Conservation (phyloP, 805 yeast species). For the Suhomyces sp. region DNA sequence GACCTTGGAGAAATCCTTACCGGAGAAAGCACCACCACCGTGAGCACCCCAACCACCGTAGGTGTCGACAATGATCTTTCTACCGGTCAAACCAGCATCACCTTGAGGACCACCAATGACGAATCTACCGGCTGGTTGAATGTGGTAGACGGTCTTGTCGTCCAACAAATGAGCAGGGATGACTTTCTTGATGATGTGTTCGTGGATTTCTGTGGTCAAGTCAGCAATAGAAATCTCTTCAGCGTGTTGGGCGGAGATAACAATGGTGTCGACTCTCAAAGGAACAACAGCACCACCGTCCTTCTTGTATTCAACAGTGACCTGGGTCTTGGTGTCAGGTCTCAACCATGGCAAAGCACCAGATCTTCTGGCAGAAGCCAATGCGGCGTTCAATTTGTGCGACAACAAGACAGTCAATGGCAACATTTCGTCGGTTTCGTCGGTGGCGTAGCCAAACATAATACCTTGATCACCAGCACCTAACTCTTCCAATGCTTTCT, state of each 20-base stretch:
- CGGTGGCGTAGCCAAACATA: constrained; percentile 99
- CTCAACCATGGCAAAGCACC: constrained; percentile 95
- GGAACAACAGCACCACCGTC: constrained; percentile 96
- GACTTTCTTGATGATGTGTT: constrained; percentile 86
- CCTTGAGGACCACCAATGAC: constrained; percentile 99
- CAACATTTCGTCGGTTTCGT: constrained; percentile 95
- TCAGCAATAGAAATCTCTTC: constrained; percentile 93
- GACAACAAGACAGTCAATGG: constrained; percentile 93
- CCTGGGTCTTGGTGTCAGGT: constrained; percentile 99
- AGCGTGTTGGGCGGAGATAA: constrained; percentile 96
- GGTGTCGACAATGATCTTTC: constrained; percentile 98
- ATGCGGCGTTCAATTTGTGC: constrained; percentile 93
- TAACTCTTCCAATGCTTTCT: constrained; percentile 89
- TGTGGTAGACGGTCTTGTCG: constrained; percentile 94
- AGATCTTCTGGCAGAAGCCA: constrained; percentile 96
- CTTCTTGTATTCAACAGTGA: constrained; percentile 92
- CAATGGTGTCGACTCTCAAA: constrained; percentile 94
- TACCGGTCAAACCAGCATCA: constrained; percentile 99
- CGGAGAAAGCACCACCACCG: constrained; percentile 99
- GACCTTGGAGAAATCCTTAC: constrained; percentile 99
- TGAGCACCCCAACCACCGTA: constrained; percentile 99
- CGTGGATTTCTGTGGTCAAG: constrained; percentile 71
- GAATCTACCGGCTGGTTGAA: constrained; percentile 99
- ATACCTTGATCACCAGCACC: constrained; percentile 99
- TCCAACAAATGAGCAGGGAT: constrained; percentile 88